phyloP scores from a whole-genome alignment of 2,329 filamentous ascomycete genomes.

The Cryphonectria naterciae region DNA sequence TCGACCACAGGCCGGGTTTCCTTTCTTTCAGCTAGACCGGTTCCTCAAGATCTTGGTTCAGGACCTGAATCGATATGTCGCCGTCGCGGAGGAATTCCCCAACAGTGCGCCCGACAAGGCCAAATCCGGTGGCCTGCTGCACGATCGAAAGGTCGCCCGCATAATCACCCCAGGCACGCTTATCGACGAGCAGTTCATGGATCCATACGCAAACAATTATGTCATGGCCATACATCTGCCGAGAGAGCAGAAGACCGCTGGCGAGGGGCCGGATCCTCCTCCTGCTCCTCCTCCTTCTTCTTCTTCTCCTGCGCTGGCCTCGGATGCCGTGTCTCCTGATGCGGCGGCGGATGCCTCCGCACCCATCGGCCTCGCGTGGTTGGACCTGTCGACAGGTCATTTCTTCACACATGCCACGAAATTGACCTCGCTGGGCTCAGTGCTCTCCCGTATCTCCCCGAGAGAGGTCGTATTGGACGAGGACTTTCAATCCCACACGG shows the following conservation, averaged over 20 bases:
- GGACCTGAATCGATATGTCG: slow-evolving; percentile 87
- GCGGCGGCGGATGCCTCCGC: slow-evolving; percentile 36
- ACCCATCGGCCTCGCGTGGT: slow-evolving; percentile 81
- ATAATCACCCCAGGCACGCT: slow-evolving; percentile 93
- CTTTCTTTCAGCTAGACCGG: slow-evolving; percentile 87
- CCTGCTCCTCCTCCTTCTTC: neutral
- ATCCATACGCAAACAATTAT: slow-evolving; percentile 92
- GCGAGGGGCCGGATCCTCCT: neutral
- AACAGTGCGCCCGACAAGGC: slow-evolving; percentile 71
- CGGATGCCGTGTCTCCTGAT: neutral
- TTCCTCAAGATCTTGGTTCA: slow-evolving; percentile 93
- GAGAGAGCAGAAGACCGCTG: neutral
- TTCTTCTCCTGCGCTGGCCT: neutral
- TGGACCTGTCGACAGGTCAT: slow-evolving; percentile 92
- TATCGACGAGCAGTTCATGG: slow-evolving; percentile 97
- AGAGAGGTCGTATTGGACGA: slow-evolving; percentile 82
- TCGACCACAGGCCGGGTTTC: slow-evolving; percentile 76
- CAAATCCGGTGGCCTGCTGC: slow-evolving; percentile 78
- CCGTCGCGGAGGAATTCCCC: slow-evolving; percentile 90
- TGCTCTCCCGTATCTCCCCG: slow-evolving; percentile 80
- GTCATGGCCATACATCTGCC: slow-evolving; percentile 75
- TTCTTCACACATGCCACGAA: slow-evolving; percentile 84
- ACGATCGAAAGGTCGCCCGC: slow-evolving; percentile 81
- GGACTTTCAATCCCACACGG: slow-evolving; percentile 58
- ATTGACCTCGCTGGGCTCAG: slow-evolving; percentile 73